Percentiles rank a stretch among this genome's conserved stretches.
phyloP scores from a whole-genome alignment of 768 basidiomycete species.

The Phaffia tasmanica region DNA sequence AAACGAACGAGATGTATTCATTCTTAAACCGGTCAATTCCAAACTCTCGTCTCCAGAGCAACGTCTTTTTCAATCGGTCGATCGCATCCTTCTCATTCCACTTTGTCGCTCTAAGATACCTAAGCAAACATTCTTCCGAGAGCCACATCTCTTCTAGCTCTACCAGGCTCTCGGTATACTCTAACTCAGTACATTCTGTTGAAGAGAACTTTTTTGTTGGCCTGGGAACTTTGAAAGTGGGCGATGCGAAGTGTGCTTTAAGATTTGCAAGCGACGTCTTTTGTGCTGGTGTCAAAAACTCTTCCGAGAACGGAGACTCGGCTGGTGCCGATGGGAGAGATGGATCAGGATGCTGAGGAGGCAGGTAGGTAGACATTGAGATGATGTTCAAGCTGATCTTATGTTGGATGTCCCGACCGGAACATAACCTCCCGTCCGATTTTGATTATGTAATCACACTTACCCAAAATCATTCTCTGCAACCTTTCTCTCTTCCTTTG shows the following conservation, averaged over 20 bases:
- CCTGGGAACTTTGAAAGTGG: constrained; percentile 4
- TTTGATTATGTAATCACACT: too few relatives aligned
- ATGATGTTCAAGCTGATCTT: too few relatives aligned
- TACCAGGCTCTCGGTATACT: constrained; percentile 1
- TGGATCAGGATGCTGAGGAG: constrained; percentile 16
- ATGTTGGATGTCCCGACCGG: too few relatives aligned
- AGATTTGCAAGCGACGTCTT: constrained; percentile 4
- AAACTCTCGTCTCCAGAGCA: constrained; percentile 17
- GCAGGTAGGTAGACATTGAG: constrained; percentile 10
- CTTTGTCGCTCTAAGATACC: constrained; percentile 22
- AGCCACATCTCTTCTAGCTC: constrained; percentile 19
- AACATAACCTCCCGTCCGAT: too few relatives aligned
- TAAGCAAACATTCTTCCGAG: constrained; percentile 11
- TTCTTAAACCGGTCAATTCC: constrained; percentile 6
- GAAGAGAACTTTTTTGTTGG: background rate
- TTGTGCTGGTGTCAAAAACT: background rate
- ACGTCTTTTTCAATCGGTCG: constrained; percentile 13
- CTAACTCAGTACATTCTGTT: background rate
- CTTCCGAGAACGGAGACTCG: background rate
- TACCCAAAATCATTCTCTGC: too few relatives aligned
- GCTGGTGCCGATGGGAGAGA: background rate
- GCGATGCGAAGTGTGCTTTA: constrained; percentile 12
- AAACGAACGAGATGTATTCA: constrained; percentile 20
- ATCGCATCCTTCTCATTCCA: constrained; percentile 11
- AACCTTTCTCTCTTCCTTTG: too few relatives aligned